Evolutionary conservation across 768 basidiomycete genomes (phyloP).

Genomic region (Xerocomellus chrysenteron): DNA sequence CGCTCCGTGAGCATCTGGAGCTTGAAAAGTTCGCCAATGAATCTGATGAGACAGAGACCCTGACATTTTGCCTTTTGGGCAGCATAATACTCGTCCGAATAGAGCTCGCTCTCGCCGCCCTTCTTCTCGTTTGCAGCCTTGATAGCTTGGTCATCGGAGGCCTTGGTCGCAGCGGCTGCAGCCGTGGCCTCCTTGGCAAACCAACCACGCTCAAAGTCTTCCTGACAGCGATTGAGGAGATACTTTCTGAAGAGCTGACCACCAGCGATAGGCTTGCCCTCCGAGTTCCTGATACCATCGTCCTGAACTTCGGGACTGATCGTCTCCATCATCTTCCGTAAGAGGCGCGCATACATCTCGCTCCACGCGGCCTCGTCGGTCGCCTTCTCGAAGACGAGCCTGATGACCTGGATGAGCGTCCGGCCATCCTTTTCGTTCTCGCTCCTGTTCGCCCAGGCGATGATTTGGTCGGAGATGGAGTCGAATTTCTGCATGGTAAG

Average conservation of each 20-base stretch:
- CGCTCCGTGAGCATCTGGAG: slow-evolving; percentile 97
- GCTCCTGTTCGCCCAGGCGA: slow-evolving; percentile 92
- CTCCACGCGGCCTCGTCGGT: slow-evolving; percentile 96
- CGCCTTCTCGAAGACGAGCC: slow-evolving; percentile 95
- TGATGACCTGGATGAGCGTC: slow-evolving; percentile 94
- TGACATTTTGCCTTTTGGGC: slow-evolving; percentile 97
- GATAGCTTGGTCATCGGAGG: slow-evolving; percentile 78
- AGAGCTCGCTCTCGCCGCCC: slow-evolving; percentile 65
- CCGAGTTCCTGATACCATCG: slow-evolving; percentile 75
- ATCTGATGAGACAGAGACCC: slow-evolving; percentile 94
- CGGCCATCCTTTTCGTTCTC: slow-evolving; percentile 90
- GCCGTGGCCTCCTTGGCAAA: slow-evolving; percentile 83
- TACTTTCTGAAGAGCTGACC: slow-evolving; percentile 97
- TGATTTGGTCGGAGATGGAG: slow-evolving; percentile 92
- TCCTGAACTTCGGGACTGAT: slow-evolving; percentile 88
- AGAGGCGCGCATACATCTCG: slow-evolving; percentile 95
- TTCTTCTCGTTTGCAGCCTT: slow-evolving; percentile 64
- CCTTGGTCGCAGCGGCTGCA: slow-evolving; percentile 82
- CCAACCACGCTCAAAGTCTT: slow-evolving; percentile 98
- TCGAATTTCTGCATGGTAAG: slow-evolving; percentile 97
- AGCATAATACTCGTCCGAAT: slow-evolving; percentile 95
- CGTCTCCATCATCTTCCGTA: slow-evolving; percentile 93
- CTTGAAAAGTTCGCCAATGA: slow-evolving; percentile 98
- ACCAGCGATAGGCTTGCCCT: slow-evolving; percentile 88
- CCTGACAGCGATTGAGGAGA: slow-evolving; percentile 93